Evolutionary conservation across 2,329 filamentous ascomycete species (phyloP).

Genomic region (Penicillium paneum): DNA sequence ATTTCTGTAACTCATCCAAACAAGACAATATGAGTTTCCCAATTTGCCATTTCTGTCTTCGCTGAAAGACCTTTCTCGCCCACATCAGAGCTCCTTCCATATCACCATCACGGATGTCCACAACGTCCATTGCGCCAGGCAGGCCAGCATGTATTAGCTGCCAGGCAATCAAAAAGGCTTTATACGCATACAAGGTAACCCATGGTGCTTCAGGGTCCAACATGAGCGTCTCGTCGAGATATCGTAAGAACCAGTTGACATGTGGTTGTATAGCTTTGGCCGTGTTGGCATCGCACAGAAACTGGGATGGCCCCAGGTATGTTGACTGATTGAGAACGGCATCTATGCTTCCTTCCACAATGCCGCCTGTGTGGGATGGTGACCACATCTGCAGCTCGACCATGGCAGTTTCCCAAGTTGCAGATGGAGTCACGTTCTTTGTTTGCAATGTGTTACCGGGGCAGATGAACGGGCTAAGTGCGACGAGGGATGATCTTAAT

Average conservation of each 20-base stretch:
- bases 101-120: conserved; percentile 35
- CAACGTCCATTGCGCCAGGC: conserved; percentile 34
- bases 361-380: conserved; percentile 40
- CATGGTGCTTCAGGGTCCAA: conserved; percentile 38
- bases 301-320: conserved; percentile 30
- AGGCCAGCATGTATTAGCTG: conserved; percentile 34
- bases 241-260: conserved; percentile 41
- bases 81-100: conserved; percentile 22
- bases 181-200: conserved; percentile 42
- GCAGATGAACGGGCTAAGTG: conserved; percentile 33
- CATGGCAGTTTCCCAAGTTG: conserved; percentile 45
- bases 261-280: conserved; percentile 35
- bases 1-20: conserved; percentile 26
- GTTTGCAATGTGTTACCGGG: background rate
- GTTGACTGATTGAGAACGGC: conserved; percentile 34
- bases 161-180: conserved; percentile 44
- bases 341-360: conserved; percentile 39
- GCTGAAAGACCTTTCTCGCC: conserved; percentile 33
- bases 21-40: conserved; percentile 33
- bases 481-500: conserved; percentile 35
- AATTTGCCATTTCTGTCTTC: conserved; percentile 31
- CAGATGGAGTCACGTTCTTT: conserved; percentile 24
- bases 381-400: conserved; percentile 46
- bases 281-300: conserved; percentile 32
- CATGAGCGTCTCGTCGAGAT: conserved; percentile 28